phyloP scores from a whole-genome alignment of 805 yeast genomes.

The Komagataella ulmi region DNA sequence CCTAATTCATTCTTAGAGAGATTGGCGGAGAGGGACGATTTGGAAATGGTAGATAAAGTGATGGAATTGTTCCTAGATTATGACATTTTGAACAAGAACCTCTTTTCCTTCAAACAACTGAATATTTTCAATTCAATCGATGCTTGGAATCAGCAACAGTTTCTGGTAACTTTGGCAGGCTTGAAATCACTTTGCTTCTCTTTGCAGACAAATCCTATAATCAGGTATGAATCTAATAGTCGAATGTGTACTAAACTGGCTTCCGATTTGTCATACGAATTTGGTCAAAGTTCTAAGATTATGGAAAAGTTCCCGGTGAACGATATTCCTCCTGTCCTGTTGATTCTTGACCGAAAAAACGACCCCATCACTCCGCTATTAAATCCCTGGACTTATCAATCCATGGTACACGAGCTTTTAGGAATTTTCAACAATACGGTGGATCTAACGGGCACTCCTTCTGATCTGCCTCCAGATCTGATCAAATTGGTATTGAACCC shows the following conservation, averaged over 20 bases:
- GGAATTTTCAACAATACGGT: constrained; percentile 78
- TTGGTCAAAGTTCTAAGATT: constrained; percentile 26
- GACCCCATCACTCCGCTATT: constrained; percentile 92
- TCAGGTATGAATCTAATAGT: constrained; percentile 67
- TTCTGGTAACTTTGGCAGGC: constrained; percentile 8
- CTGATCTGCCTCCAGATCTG: constrained; percentile 44
- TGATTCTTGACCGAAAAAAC: constrained; percentile 70
- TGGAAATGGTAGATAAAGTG: constrained; percentile 64
- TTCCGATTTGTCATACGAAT: constrained; percentile 44
- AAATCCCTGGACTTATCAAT: constrained; percentile 95
- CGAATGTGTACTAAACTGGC: constrained; percentile 54
- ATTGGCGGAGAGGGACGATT: constrained; percentile 81
- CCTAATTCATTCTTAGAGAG: constrained; percentile 71
- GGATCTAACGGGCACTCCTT: constrained; percentile 35
- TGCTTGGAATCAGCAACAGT: constrained; percentile 31
- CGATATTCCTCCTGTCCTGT: constrained; percentile 61
- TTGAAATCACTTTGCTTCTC: constrained; percentile 53
- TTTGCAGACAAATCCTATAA: constrained; percentile 62
- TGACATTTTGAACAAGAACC: constrained; percentile 54
- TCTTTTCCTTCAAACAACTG: constrained; percentile 23
- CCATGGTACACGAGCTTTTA: constrained; percentile 89
- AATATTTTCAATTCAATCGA: constrained; percentile 22
- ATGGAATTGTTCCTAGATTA: constrained; percentile 83
- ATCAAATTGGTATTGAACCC: constrained; percentile 51
- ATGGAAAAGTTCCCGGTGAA: constrained; percentile 33